A percentile compares a stretch with the other conserved stretches of the same genome.
phyloP scores from a whole-genome alignment of 306 rosid species.

The Dryas octopetala region DNA sequence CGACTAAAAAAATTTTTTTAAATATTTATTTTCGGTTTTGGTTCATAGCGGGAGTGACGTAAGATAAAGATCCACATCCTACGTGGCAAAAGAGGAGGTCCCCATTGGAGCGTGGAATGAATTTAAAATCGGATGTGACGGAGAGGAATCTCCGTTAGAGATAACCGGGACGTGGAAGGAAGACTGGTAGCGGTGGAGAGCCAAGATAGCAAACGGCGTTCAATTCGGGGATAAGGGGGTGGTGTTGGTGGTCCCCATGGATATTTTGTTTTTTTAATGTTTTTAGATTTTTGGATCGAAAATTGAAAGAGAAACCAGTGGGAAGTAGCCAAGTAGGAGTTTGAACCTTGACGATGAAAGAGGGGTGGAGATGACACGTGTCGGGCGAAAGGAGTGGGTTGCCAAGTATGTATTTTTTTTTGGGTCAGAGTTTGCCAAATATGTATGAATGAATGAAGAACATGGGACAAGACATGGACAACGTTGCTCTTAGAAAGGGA shows the following conservation, averaged over 20 bases:
- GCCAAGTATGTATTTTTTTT: not conserved
- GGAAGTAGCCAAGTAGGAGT: not conserved
- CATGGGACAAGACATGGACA: not conserved
- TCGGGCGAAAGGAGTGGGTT: not conserved
- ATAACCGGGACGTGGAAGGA: conserved; percentile 10
- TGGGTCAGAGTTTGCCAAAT: no score
- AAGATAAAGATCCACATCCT: conserved; percentile 8
- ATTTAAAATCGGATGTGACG: not conserved
- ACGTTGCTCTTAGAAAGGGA: not conserved
- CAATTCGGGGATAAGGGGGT: conserved; percentile 22
- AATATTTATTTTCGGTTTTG: no score
- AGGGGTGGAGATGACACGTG: conserved; percentile 15
- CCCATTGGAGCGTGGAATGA: conserved; percentile 8
- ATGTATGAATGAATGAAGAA: not conserved
- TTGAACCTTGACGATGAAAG: conserved; percentile 11
- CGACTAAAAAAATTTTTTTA: no score
- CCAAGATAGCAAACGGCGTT: conserved; percentile 9
- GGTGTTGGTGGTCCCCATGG: conserved; percentile 16
- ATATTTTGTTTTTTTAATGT: not conserved
- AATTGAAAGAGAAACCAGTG: not conserved
- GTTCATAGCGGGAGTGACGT: conserved; percentile 9
- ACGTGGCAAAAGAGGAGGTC: conserved; percentile 19
- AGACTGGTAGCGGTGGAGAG: not conserved
- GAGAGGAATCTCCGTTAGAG: conserved; percentile 6
- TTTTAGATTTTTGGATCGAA: not conserved